A percentile compares a stretch with the other conserved stretches of the same genome.
phyloP scores from a whole-genome alignment of 2,329 filamentous ascomycete genomes.

The Talaromyces sp. region DNA sequence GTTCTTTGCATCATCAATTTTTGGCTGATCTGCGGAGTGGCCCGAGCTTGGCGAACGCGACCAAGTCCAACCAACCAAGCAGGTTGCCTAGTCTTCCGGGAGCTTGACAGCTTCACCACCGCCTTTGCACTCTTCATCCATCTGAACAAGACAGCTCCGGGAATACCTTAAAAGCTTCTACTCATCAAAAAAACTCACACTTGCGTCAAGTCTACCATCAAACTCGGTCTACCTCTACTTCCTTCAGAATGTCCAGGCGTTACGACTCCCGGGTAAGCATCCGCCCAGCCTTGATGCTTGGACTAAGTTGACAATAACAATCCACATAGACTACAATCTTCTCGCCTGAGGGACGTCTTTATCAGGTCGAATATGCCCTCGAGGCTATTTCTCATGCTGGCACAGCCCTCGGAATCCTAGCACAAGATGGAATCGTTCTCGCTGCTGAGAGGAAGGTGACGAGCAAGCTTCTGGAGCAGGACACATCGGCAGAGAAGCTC shows the following conservation, averaged over 20 bases:
- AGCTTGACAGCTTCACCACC: constrained; percentile 30
- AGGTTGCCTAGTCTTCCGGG: constrained; percentile 36
- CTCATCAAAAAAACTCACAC: constrained; percentile 1
- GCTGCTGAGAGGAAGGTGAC: constrained; percentile 98
- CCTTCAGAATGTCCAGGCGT: constrained; percentile 77
- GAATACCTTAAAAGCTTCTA: not conserved
- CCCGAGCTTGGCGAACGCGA: constrained; percentile 41
- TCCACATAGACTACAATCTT: constrained; percentile 88
- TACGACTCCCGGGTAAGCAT: constrained; percentile 84
- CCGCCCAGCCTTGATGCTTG: constrained; percentile 21
- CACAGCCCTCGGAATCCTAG: constrained; percentile 92
- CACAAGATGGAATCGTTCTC: constrained; percentile 96
- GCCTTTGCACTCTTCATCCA: constrained; percentile 15
- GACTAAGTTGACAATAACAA: constrained; percentile 32
- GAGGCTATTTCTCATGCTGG: constrained; percentile 98
- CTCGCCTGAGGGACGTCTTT: constrained; percentile 95
- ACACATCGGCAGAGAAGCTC: constrained; percentile 99
- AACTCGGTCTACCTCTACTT: not conserved
- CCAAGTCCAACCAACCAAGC: constrained; percentile 25
- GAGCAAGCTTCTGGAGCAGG: constrained; percentile 97
- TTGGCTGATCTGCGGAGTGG: constrained; percentile 29
- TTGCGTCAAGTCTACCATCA: not conserved
- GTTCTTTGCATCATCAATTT: constrained; percentile 12
- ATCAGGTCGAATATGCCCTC: constrained; percentile 98
- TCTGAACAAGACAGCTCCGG: constrained; percentile 14